phyloP scores from a whole-genome alignment of 2,329 filamentous ascomycete species.

The Lachnellula occidentalis region DNA sequence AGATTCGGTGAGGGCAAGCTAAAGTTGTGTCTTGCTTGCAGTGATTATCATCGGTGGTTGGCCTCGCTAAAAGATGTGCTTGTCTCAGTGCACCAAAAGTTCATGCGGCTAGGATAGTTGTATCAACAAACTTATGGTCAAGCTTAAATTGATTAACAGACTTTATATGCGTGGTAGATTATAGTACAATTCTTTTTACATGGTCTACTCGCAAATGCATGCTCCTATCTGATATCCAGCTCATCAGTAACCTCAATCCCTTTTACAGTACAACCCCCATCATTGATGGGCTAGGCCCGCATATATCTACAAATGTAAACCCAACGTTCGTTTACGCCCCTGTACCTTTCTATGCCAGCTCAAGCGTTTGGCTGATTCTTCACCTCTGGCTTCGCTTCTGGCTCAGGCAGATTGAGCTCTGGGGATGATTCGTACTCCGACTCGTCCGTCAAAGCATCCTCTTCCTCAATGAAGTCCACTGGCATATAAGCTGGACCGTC shows the following conservation, averaged over 20 bases:
- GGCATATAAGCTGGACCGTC: conserved; percentile 27
- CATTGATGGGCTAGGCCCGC: not conserved
- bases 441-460: conserved; percentile 29
- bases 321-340: not conserved
- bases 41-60: conserved; percentile 22
- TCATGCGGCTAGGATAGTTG: conserved; percentile 11
- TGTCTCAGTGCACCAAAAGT: conserved; percentile 16
- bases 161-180: not conserved
- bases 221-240: not conserved
- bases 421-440: conserved; percentile 18
- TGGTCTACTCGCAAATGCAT: not conserved
- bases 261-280: conserved; percentile 1
- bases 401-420: not conserved
- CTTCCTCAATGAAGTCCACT: conserved; percentile 20
- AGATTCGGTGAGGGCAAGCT: conserved; percentile 21
- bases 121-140: no score
- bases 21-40: conserved; percentile 10
- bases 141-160: no score
- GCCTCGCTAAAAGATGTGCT: conserved; percentile 24
- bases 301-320: conserved; percentile 5
- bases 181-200: not conserved
- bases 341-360: not conserved
- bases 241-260: not conserved
- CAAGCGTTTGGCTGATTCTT: conserved; percentile 10
- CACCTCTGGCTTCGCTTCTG: conserved; percentile 1